A percentile compares a stretch with the other conserved stretches of the same genome.
phyloP scores from a whole-genome alignment of 495 filamentous ascomycete genomes.

The Penicillium ucsense region DNA sequence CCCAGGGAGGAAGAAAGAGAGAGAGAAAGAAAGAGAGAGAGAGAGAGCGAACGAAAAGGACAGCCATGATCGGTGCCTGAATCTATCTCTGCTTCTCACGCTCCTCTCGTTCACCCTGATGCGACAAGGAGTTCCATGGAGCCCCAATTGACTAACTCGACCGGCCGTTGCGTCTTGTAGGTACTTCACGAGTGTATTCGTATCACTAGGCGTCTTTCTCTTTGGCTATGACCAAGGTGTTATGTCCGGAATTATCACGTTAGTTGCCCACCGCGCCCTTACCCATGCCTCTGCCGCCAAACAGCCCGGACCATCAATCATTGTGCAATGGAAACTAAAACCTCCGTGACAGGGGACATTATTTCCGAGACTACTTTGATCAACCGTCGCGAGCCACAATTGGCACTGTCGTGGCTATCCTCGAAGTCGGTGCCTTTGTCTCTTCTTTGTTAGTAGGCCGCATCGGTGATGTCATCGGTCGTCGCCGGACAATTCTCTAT shows the following conservation, averaged over 20 bases:
- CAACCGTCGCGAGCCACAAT: conserved; percentile 75
- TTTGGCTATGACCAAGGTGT: conserved; percentile 99
- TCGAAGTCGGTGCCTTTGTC: conserved; percentile 88
- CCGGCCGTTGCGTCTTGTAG: conserved; percentile 28
- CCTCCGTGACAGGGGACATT: conserved; percentile 52
- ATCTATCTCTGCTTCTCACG: background rate
- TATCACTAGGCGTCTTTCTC: conserved; percentile 92
- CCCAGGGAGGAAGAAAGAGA: background rate
- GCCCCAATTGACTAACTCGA: too few species aligned
- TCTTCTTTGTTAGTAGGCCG: conserved; percentile 82
- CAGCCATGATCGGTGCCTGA: too few species aligned
- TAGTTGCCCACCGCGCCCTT: conserved; percentile 23
- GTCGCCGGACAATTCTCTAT: conserved; percentile 85
- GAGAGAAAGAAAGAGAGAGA: background rate
- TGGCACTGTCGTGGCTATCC: conserved; percentile 92
- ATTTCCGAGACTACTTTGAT: conserved; percentile 87
- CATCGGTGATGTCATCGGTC: conserved; percentile 85
- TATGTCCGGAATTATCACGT: conserved; percentile 99
- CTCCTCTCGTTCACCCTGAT: too few species aligned
- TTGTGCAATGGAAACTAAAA: background rate
- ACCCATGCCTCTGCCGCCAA: background rate
- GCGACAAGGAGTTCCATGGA: too few species aligned
- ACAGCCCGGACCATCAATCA: too few species aligned
- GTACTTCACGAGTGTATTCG: conserved; percentile 97
- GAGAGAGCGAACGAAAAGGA: conserved; percentile 21